Percentiles rank a stretch among this genome's conserved stretches.
phyloP scores from a whole-genome alignment of 2,329 filamentous ascomycete genomes.

The Calonectria leucothoes region DNA sequence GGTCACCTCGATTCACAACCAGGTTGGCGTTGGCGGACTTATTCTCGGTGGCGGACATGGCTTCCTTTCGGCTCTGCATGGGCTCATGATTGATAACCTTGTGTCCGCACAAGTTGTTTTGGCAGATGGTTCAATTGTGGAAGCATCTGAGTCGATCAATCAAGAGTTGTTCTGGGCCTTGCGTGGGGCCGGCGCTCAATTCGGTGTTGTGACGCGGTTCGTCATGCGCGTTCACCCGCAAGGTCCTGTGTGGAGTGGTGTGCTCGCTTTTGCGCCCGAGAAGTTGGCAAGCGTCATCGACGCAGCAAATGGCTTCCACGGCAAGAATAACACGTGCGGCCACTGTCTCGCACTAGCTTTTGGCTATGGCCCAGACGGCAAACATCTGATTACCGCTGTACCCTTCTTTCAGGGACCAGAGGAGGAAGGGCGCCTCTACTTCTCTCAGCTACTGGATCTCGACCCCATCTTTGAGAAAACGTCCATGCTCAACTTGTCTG shows the following conservation, averaged over 20 bases:
- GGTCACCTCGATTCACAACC: constrained; percentile 71
- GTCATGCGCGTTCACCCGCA: constrained; percentile 43
- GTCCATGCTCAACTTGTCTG: too few relatives aligned
- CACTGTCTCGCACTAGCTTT: constrained; percentile 41
- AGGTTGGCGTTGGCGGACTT: constrained; percentile 71
- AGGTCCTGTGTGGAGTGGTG: constrained; percentile 46
- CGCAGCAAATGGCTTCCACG: constrained; percentile 37
- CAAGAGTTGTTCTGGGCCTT: constrained; percentile 61
- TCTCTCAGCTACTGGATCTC: too few relatives aligned
- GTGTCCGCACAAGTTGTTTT: constrained; percentile 53
- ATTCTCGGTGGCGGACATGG: constrained; percentile 70
- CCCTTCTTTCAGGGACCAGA: constrained; percentile 36
- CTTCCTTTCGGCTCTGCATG: constrained; percentile 64
- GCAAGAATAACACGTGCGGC: constrained; percentile 24
- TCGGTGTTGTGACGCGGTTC: constrained; percentile 56
- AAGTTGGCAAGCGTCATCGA: constrained; percentile 39
- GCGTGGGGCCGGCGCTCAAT: constrained; percentile 58
- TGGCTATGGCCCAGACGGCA: constrained; percentile 33
- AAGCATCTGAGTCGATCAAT: constrained; percentile 53
- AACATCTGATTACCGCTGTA: constrained; percentile 31
- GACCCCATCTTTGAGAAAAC: too few relatives aligned
- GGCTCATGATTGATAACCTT: constrained; percentile 60
- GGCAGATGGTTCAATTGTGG: constrained; percentile 49
- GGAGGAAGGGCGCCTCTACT: constrained; percentile 20
- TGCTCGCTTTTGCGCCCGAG: constrained; percentile 38